Conservation (phyloP, 2,329 filamentous ascomycete species). For the Arthrobotrys sinensis region DNA sequence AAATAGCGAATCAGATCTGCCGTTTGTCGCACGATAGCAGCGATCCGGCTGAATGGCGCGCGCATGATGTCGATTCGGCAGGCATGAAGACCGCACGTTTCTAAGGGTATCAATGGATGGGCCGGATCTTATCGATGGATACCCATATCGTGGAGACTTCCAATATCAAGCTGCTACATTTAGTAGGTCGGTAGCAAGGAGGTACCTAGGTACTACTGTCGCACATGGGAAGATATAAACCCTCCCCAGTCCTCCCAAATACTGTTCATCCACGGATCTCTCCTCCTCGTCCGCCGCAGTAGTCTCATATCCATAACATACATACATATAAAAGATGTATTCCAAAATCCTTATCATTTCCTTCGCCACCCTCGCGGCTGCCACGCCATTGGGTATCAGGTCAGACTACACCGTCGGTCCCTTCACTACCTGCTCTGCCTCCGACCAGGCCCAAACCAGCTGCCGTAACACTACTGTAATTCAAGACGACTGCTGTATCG, state of each 20-base stretch:
- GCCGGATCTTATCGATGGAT: constrained; percentile 16
- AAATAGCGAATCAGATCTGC: constrained; percentile 37
- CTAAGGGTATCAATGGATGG: not conserved
- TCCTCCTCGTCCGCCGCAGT: constrained; percentile 2
- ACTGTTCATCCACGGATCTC: constrained; percentile 4
- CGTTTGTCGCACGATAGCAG: constrained; percentile 36
- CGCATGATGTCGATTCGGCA: constrained; percentile 39
- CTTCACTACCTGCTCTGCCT: constrained; percentile 43
- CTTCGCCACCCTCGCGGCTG: constrained; percentile 35
- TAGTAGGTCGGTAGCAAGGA: constrained; percentile 17
- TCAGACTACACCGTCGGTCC: constrained; percentile 46
- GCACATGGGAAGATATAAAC: constrained; percentile 20
- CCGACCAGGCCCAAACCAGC: constrained; percentile 66
- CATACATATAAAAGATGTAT: constrained; percentile 29
- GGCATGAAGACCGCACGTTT: constrained; percentile 25
- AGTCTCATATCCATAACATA: not conserved
- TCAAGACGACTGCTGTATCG: constrained; percentile 74
- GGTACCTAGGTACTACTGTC: constrained; percentile 2
- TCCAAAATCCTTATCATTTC: constrained; percentile 20
- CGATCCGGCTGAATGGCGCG: constrained; percentile 6
- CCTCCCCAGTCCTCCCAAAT: constrained; percentile 4
- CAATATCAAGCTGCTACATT: constrained; percentile 35
- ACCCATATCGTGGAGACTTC: constrained; percentile 4
- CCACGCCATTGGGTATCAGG: constrained; percentile 16
- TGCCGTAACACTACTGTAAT: constrained; percentile 72